Evolutionary conservation across 148 eudicot species (phyloP), one percentile per base, ranked within the genome.

Genomic region (Polygonum aviculare): DNA sequence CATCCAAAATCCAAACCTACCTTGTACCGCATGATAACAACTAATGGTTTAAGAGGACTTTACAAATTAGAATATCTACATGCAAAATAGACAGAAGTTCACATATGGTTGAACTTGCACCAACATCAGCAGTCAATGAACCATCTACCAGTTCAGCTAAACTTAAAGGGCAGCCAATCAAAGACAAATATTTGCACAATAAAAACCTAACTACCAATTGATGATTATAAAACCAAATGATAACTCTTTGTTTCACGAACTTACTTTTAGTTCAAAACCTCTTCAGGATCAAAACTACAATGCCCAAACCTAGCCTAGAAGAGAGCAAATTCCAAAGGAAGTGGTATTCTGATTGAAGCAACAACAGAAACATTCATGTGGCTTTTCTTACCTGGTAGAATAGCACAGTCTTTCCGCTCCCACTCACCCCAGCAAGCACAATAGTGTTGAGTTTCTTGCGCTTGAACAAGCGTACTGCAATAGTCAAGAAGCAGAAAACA

Each of bases 331-430:
- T 2, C 3, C 15, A 74, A 59, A n/a, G 45, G 44, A 18, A 41
- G 39, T 11, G 44, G 69, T 54, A n/a, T 0, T 72, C 51, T 33
- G 12, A 50, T 10, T 22, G 15, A 5, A 48, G 33, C 12, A 8
- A 74, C 4, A 40, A 45, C 21, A n/a, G 35, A 62, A 45, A 21
- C 33, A 57, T 35, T 35, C 45, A 35, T 3, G 41, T 16, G 33
- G 74, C 48, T 62, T 70, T 52, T 62, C 62, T 85, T 79, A 94
- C 98, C 90, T 90, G 97, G 78, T 92, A 89, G 77, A 86, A 94
- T 59, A 92, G 87, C 77, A 89, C 88, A 78, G 97, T 94, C 77
- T 92, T 94, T 44, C 98, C 96, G 79, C 98, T 86, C 78, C 97
- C 98, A 87, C 85, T 85, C 55, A 94, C 86, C 78, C 98, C 98